These are phyloP conservation scores for Hanseniaspora gamundiae DNA, from an alignment of 1,139 yeast species.

Conservation along the genomic window DNA sequence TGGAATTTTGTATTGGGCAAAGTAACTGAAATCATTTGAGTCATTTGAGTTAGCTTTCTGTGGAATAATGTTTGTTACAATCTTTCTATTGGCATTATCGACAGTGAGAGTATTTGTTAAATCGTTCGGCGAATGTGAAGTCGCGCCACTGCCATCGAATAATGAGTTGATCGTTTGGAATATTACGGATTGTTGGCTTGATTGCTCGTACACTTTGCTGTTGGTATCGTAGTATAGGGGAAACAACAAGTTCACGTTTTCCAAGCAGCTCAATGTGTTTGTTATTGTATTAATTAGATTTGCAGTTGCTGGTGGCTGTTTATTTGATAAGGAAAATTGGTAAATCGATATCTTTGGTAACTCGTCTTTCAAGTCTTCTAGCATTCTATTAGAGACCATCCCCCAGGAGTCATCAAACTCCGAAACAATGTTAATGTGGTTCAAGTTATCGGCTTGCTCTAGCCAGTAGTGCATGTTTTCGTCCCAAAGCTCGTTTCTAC, in stretches of 20 bases:
- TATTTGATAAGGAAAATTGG: conserved; percentile 33
- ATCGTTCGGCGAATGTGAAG: conserved; percentile 4
- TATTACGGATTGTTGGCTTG: conserved; percentile 4
- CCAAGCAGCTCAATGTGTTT: conserved; percentile 14
- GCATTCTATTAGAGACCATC: conserved; percentile 48
- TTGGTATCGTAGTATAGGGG: conserved; percentile 14
- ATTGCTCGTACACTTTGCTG: background rate
- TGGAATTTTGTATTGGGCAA: conserved; percentile 4
- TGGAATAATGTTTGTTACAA: conserved; percentile 2
- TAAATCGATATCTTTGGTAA: conserved; percentile 51
- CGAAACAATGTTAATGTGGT: conserved; percentile 56
- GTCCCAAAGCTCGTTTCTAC: conserved; percentile 39
- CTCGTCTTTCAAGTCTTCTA: conserved; percentile 55
- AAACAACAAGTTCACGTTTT: conserved; percentile 20
- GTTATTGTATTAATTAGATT: conserved; percentile 17
- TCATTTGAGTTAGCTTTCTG: background rate
- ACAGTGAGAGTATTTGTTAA: conserved; percentile 1
- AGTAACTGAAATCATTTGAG: conserved; percentile 1
- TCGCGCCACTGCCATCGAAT: conserved; percentile 4
- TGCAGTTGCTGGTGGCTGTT: conserved; percentile 7
- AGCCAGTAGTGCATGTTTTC: conserved; percentile 46
- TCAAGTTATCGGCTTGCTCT: conserved; percentile 68
- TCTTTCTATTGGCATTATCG: conserved; percentile 5
- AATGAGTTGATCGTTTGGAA: conserved; percentile 6
- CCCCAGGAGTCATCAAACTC: conserved; percentile 80